These are phyloP conservation scores for Suillus paluster DNA, from an alignment of 768 basidiomycete species.

Conservation along the genomic window DNA sequence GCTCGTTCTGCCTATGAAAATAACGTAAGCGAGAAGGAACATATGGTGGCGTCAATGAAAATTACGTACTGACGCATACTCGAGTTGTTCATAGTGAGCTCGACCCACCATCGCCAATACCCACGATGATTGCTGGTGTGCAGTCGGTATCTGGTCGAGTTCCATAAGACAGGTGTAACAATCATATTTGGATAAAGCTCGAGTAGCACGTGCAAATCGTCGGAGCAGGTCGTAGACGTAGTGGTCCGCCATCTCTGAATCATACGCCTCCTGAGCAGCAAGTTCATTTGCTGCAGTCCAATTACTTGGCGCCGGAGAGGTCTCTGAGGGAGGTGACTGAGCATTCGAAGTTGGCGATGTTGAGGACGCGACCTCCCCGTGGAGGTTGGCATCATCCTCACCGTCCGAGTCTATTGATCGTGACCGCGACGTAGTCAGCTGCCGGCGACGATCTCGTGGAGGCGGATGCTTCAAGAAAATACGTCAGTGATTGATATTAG, in stretches of 20 bases:
- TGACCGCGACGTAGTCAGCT: conserved; percentile 55
- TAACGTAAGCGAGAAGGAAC: conserved; percentile 16
- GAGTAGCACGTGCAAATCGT: conserved; percentile 80
- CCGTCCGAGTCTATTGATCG: conserved; percentile 71
- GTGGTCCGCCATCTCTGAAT: conserved; percentile 76
- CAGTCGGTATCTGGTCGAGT: conserved; percentile 74
- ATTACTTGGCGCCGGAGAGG: conserved; percentile 62
- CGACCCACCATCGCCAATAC: conserved; percentile 83
- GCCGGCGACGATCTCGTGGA: conserved; percentile 63
- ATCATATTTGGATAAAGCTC: conserved; percentile 76
- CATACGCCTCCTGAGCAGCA: conserved; percentile 72
- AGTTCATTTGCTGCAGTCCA: conserved; percentile 73
- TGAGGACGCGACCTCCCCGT: conserved; percentile 57
- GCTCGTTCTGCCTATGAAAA: conserved; percentile 81
- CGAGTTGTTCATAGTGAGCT: conserved; percentile 87
- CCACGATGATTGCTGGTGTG: conserved; percentile 75
- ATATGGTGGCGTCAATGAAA: conserved; percentile 19
- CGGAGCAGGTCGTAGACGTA: conserved; percentile 83
- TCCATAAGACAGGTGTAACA: conserved; percentile 75
- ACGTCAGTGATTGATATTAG: conserved; percentile 38
- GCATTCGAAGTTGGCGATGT: conserved; percentile 62
- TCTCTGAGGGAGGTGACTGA: conserved; percentile 66
- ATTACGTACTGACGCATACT: conserved; percentile 82
- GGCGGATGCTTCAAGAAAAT: conserved; percentile 34
- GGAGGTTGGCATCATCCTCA: conserved; percentile 61